These are phyloP conservation scores for Brasilioporus rufonigricans DNA, from an alignment of 768 basidiomycete species.

Conservation along the genomic window DNA sequence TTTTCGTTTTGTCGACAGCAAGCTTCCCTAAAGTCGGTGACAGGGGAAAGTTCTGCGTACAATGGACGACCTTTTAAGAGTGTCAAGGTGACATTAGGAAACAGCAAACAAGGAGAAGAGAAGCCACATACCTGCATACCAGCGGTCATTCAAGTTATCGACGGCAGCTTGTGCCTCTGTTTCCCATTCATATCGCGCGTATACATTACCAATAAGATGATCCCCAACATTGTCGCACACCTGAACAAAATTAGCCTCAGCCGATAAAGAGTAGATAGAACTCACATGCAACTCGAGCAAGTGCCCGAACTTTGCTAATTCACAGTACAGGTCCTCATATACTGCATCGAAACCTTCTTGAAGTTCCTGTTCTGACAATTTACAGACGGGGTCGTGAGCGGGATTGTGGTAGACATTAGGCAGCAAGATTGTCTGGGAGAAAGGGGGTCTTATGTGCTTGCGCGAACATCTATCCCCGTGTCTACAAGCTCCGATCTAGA, in stretches of 20 bases:
- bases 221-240: constrained; percentile 99
- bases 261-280: constrained; percentile 5
- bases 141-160: constrained; percentile 89
- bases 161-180: constrained; percentile 94
- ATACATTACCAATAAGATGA: constrained; percentile 96
- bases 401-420: constrained; percentile 99
- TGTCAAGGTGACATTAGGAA: constrained; percentile 4
- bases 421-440: constrained; percentile 94
- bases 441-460: constrained; percentile 97
- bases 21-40: constrained; percentile 98
- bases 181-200: constrained; percentile 98
- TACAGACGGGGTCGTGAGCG: constrained; percentile 87
- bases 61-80: constrained; percentile 77
- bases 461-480: constrained; percentile 98
- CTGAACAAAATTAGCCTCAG: constrained; percentile 33
- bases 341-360: constrained; percentile 92
- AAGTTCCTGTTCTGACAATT: constrained; percentile 80
- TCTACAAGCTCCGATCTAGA: constrained; percentile 93
- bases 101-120: neutral
- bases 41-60: constrained; percentile 96
- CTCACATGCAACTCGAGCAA: constrained; percentile 91
- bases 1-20: constrained; percentile 99
- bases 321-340: constrained; percentile 95
- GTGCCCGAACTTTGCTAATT: constrained; percentile 93
- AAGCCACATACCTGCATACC: constrained; percentile 82